These are phyloP conservation scores for Blastobotrys mokoenaii DNA, from an alignment of 805 yeast species.

Conservation along the genomic window DNA sequence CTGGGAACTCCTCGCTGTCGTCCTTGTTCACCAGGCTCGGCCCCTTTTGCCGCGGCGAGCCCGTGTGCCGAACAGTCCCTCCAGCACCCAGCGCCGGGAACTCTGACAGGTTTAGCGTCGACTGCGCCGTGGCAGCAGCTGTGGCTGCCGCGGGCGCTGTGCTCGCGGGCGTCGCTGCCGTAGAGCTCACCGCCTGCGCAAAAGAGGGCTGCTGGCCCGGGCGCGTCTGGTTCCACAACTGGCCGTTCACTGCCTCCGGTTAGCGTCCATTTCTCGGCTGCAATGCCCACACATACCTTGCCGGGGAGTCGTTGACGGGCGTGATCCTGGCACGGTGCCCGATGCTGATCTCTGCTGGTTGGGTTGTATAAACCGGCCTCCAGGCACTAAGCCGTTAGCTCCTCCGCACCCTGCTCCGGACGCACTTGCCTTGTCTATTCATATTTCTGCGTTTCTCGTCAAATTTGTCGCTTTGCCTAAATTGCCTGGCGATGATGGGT, in stretches of 20 bases:
- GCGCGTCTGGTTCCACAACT: conserved; percentile 3
- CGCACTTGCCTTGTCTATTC: conserved; percentile 10
- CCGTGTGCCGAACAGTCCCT: not conserved
- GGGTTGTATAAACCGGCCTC: conserved; percentile 1
- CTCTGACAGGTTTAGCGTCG: conserved; percentile 17
- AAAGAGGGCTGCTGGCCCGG: conserved; percentile 3
- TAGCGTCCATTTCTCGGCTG: too few relatives aligned
- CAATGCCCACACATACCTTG: not conserved
- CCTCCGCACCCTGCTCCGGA: not conserved
- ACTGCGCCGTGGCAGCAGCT: not conserved
- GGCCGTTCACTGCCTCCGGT: conserved; percentile 1
- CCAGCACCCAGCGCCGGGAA: conserved; percentile 22
- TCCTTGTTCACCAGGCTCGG: too few relatives aligned
- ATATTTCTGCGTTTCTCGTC: not conserved
- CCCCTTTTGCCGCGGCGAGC: not conserved
- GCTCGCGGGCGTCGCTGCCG: not conserved
- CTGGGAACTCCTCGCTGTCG: conserved; percentile 15
- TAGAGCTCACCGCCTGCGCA: conserved; percentile 9
- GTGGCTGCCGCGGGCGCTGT: not conserved
- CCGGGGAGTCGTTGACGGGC: not conserved
- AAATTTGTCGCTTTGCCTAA: too few relatives aligned
- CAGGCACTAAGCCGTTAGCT: conserved; percentile 2
- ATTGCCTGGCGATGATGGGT: too few relatives aligned
- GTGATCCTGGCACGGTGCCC: conserved; percentile 2
- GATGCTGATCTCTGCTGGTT: conserved; percentile 1